Evolutionary conservation across 2,329 filamentous ascomycete species (phyloP).

Genomic region (Lecanicillium sp.): DNA sequence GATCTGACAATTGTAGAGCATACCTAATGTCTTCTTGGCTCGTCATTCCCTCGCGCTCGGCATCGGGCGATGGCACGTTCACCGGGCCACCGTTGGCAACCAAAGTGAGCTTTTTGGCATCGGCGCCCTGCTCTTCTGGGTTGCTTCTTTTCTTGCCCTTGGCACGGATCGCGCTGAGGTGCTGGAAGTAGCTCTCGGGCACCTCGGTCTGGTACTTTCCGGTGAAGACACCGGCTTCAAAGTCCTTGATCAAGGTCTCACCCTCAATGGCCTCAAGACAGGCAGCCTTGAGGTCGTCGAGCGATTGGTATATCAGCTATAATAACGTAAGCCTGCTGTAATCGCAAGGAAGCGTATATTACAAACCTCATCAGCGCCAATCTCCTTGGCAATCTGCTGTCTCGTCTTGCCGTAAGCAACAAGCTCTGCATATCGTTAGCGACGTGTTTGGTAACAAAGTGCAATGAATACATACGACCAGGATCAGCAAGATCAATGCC

Average conservation of each 20-base stretch:
- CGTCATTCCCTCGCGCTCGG: slow-evolving; percentile 12
- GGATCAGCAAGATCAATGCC: slow-evolving; percentile 35
- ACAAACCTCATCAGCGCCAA: slow-evolving; percentile 35
- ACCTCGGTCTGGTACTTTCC: slow-evolving; percentile 82
- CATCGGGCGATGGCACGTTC: slow-evolving; percentile 33
- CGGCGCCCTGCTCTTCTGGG: neutral
- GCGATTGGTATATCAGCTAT: slow-evolving; percentile 49
- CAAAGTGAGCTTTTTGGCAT: slow-evolving; percentile 10
- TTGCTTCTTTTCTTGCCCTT: slow-evolving; percentile 44
- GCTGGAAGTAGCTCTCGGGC: slow-evolving; percentile 73
- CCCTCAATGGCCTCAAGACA: slow-evolving; percentile 66
- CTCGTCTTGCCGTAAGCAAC: slow-evolving; percentile 31
- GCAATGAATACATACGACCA: slow-evolving; percentile 14
- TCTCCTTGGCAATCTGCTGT: slow-evolving; percentile 32
- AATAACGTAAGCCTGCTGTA: too few species aligned
- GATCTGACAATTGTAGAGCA: too few species aligned
- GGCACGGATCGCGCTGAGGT: slow-evolving; percentile 62
- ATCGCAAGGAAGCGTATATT: neutral
- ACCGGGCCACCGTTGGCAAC: slow-evolving; percentile 43
- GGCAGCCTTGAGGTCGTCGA: slow-evolving; percentile 73
- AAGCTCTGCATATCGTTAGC: slow-evolving; percentile 21
- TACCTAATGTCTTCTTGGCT: slow-evolving; percentile 29
- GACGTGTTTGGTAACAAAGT: too few species aligned
- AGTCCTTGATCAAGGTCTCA: slow-evolving; percentile 50
- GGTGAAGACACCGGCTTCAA: slow-evolving; percentile 89